Evolutionary conservation across 1,284 basidiomycete species (phyloP).

Genomic region (Puccinia coronata): DNA sequence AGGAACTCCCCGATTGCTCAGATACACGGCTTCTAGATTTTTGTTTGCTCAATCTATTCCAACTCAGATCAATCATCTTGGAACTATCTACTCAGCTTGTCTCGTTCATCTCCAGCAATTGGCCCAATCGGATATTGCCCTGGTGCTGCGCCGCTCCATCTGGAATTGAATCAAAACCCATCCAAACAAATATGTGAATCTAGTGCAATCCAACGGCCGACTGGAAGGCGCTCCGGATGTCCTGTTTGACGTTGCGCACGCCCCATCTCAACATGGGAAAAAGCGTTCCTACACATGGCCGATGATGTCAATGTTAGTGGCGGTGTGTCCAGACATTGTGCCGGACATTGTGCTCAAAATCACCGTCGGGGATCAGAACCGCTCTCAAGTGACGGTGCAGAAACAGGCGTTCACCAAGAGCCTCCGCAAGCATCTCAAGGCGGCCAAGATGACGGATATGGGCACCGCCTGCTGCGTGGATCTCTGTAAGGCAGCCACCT

Average conservation of each 20-base stretch:
- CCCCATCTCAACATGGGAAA: slow-evolving; percentile 59
- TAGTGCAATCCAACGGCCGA: slow-evolving; percentile 62
- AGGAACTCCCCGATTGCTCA: slow-evolving; percentile 65
- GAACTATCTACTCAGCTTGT: slow-evolving; percentile 79
- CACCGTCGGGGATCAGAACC: slow-evolving; percentile 60
- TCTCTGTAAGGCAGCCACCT: slow-evolving; percentile 75
- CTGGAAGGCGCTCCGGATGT: slow-evolving; percentile 58
- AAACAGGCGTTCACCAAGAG: slow-evolving; percentile 51
- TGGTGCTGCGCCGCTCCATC: slow-evolving; percentile 74
- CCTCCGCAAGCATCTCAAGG: slow-evolving; percentile 54
- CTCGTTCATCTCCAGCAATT: slow-evolving; percentile 80
- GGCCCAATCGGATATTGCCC: slow-evolving; percentile 72
- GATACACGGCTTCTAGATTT: slow-evolving; percentile 75
- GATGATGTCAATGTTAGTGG: slow-evolving; percentile 73
- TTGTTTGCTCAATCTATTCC: slow-evolving; percentile 68
- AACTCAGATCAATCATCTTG: slow-evolving; percentile 67
- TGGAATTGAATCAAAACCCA: slow-evolving; percentile 91
- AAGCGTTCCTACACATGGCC: slow-evolving; percentile 74
- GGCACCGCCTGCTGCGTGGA: slow-evolving; percentile 77
- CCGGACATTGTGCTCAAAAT: slow-evolving; percentile 69
- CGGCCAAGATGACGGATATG: slow-evolving; percentile 64
- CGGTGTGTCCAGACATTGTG: slow-evolving; percentile 74
- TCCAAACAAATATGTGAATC: slow-evolving; percentile 76
- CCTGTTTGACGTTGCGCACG: slow-evolving; percentile 58
- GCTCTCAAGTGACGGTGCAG: slow-evolving; percentile 56